A percentile compares a stretch with the other conserved stretches of the same genome.
These are phyloP conservation scores for Cutaneotrichosporon cutaneum DNA, from an alignment of 1,284 basidiomycete genomes.

Conservation along the genomic window DNA sequence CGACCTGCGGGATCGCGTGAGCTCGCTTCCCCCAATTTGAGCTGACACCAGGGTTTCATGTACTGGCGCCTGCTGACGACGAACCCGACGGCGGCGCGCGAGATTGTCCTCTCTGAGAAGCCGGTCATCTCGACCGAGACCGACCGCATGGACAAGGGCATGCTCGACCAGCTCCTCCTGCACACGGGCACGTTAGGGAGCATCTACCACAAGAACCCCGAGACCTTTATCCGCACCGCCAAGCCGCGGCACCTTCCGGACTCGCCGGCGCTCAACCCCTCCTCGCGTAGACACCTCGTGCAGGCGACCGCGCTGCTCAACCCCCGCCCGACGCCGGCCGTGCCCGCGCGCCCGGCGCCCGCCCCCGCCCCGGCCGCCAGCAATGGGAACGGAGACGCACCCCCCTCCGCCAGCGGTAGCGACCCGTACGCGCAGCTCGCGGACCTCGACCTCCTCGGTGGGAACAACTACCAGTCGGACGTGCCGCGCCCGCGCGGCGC, in stretches of 20 bases:
- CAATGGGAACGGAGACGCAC: conserved; percentile 5
- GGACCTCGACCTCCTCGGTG: conserved; percentile 45
- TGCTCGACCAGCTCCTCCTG: conserved; percentile 67
- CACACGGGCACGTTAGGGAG: conserved; percentile 53
- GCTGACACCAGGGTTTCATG: conserved; percentile 69
- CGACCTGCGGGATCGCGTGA: conserved; percentile 76
- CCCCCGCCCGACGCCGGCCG: conserved; percentile 5
- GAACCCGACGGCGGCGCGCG: conserved; percentile 82
- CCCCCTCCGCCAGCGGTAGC: conserved; percentile 18
- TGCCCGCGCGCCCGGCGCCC: conserved; percentile 8
- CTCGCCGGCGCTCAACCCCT: conserved; percentile 51
- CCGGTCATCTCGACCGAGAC: conserved; percentile 97
- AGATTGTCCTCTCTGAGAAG: conserved; percentile 91
- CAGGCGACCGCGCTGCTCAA: conserved; percentile 20
- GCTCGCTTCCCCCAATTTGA: conserved; percentile 10
- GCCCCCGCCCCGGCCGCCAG: conserved; percentile 4
- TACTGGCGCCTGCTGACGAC: conserved; percentile 97
- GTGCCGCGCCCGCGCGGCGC: conserved; percentile 43
- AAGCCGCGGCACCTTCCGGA: conserved; percentile 49
- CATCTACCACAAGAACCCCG: conserved; percentile 54
- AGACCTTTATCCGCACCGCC: conserved; percentile 54
- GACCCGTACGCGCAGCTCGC: conserved; percentile 52
- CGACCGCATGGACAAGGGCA: conserved; percentile 92
- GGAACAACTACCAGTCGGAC: conserved; percentile 47
- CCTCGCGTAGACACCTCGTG: conserved; percentile 52